Base-by-base conservation (phyloP, 768 basidiomycete genomes). In the Pholiota conissans region DNA sequence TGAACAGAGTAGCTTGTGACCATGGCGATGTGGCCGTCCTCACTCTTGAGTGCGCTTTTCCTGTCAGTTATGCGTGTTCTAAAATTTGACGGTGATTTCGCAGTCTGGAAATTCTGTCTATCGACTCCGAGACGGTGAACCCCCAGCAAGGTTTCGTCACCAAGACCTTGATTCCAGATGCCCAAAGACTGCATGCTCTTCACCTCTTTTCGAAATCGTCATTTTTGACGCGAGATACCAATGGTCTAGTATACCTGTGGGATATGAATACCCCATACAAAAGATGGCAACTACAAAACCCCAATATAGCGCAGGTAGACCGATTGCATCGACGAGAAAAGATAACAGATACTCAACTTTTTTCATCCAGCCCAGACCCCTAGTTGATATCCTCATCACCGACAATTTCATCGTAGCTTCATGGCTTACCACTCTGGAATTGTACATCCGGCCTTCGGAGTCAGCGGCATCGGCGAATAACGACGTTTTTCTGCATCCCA, bases 351-450 rank as follows among this genome's bases (percentile, higher is more conserved):
- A 45, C 49, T 34, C 26, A 35, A 29, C n/a, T 53, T 45, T 45
- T 49, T 28, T 37, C 20, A 18, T 59, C n/a, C 40, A 63, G 58
- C 46, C 22, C 11, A 49, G 55, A 30, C 50, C 49, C 9, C 24
- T 63, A 5, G 67, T 80, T 10, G 77, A 79, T 51, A 72, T 78
- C 22, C 59, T 83, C 27, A 51, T 84, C 49, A 69, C 76, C 16
- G 69, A 75, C 32, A 67, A 75, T 34, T 78, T 79, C 61, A 70
- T 80, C 20, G 64, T 87, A 49, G 65, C 83, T 32, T 70, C 84
- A 46, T 77, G 81, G 56, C 51, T 64, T 3, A 74, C 65, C 55
- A 69, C 73, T 22, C 48, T 81, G 61, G 78, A 82, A 51, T 60
- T 83, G 22, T 84, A 82, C 63, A 62, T 71, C 14, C 63, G 77